Evolutionary conservation across 495 filamentous ascomycete species (phyloP), one percentile per base, ranked within the genome.

Genomic region (Penicillium cosmopolitanum): DNA sequence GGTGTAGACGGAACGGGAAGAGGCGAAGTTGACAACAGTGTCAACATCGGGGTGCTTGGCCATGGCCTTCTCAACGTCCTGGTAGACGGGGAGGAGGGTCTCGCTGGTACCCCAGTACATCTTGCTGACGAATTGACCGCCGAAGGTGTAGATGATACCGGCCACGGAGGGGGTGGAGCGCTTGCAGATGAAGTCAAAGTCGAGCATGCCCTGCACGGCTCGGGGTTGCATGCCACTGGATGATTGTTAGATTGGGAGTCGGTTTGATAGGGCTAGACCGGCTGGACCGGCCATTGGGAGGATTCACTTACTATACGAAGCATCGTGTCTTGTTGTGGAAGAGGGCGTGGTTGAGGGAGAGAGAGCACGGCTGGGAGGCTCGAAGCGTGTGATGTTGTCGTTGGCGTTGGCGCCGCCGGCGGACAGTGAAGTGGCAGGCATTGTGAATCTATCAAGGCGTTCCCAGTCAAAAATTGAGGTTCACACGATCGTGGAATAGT

Each of bases 171-270:
- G 95, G 15, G 92, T 96, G 73, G 84, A 83, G 58, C 95, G 91
- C 85, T 97, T 98, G 92, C 95, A 98, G 81, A 98, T 98, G 86
- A 98, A 98, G 84, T 98, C 95, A 79, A 98, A 98, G 78, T 98
- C 95, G 73, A 98, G 90, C 95, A 98, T 98, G 77, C 96, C 96
- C 84, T 98, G 95, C 66, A 97, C 96, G 68, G 95, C 95, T 73
- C 92, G 87, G 64, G 96, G 96, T 81, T 98, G 95, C 71, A 98
- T 88, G 69, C 95, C 95, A 80, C 86, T 89, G 64, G 31, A n/a
- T 40, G 16, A 50, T 42, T 25, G 28, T 48, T 31, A 40, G 31
- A 51, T 44, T 18, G 5, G n/a, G 42, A 44, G 42, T n/a, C 8
- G 6, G 42, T 44, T 9, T 13, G 9, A 18, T 16, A 10, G n/a